A percentile compares a stretch with the other conserved stretches of the same genome.
Conservation (phyloP, 495 filamentous ascomycete genomes). For the Pyrenula massariospora region DNA sequence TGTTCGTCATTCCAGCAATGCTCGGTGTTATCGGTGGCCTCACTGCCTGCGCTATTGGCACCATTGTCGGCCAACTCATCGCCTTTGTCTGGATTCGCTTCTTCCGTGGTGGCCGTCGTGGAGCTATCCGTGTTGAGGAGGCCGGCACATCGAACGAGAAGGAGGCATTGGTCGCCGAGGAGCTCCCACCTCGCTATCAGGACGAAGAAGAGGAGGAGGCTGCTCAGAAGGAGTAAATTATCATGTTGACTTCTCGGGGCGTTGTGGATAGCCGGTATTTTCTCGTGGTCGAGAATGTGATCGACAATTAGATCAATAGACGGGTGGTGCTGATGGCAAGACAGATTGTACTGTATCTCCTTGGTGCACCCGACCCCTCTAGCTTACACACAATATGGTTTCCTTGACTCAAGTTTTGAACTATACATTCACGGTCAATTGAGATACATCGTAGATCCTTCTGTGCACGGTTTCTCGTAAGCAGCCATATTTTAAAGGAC, state of each 20-base stretch:
- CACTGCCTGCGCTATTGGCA: conserved; percentile 38
- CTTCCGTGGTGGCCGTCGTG: conserved; percentile 16
- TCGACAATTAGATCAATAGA: no score
- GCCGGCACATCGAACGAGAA: conserved; percentile 26
- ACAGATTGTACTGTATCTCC: not conserved
- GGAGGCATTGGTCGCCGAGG: conserved; percentile 17
- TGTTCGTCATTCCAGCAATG: conserved; percentile 33
- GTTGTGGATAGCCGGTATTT: not conserved
- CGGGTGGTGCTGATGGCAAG: not conserved
- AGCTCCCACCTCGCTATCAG: conserved; percentile 19
- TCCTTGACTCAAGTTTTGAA: not conserved
- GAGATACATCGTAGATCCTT: not conserved
- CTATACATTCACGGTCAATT: not conserved
- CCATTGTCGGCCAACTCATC: conserved; percentile 37
- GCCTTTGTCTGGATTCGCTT: conserved; percentile 38
- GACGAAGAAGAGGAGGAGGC: conserved; percentile 14
- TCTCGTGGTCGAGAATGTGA: not conserved
- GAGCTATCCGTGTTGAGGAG: conserved; percentile 21
- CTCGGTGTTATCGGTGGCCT: conserved; percentile 37
- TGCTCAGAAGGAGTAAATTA: conserved; percentile 7
- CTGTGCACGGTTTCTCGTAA: not conserved
- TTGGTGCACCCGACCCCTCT: not conserved
- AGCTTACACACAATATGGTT: not conserved
- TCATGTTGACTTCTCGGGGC: not conserved
- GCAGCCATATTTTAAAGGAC: not conserved